These are phyloP conservation scores for Termitomyces sp. DNA, from an alignment of 768 basidiomycete genomes.

Conservation along the genomic window DNA sequence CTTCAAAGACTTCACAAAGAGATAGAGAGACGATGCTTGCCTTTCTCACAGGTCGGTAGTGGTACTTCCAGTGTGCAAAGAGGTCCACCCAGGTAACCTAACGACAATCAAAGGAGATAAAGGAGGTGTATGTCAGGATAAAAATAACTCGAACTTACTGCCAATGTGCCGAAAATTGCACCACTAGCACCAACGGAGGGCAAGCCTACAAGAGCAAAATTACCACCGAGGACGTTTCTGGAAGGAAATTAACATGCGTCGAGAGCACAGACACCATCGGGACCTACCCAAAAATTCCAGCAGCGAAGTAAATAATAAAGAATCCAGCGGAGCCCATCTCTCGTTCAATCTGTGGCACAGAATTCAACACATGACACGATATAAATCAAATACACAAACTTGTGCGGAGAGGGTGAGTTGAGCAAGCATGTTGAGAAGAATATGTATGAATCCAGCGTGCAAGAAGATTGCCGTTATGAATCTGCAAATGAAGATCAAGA, in stretches of 20 bases:
- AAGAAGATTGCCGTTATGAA: conserved; percentile 89
- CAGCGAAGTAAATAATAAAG: conserved; percentile 78
- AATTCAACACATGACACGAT: not conserved
- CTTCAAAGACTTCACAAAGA: not conserved
- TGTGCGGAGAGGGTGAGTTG: conserved; percentile 77
- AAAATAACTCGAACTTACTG: conserved; percentile 35
- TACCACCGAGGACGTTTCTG: conserved; percentile 86
- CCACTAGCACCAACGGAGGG: conserved; percentile 92
- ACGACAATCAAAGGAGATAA: not conserved
- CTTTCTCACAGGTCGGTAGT: conserved; percentile 75
- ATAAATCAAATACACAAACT: conserved; percentile 28
- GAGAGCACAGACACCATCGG: not conserved
- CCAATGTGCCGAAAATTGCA: conserved; percentile 85
- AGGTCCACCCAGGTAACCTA: conserved; percentile 85
- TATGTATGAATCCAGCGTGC: conserved; percentile 94
- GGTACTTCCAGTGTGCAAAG: conserved; percentile 87
- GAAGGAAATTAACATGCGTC: not conserved
- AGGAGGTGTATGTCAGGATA: not conserved
- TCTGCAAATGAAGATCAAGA: conserved; percentile 27
- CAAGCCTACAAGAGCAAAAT: conserved; percentile 83
- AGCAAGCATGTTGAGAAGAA: conserved; percentile 85
- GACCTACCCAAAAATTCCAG: conserved; percentile 85
- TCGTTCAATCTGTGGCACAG: conserved; percentile 61
- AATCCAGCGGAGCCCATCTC: conserved; percentile 91
- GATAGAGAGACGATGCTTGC: conserved; percentile 29